Base-by-base conservation (phyloP, 1,139 yeast genomes). In the Pneumocystis canis region DNA sequence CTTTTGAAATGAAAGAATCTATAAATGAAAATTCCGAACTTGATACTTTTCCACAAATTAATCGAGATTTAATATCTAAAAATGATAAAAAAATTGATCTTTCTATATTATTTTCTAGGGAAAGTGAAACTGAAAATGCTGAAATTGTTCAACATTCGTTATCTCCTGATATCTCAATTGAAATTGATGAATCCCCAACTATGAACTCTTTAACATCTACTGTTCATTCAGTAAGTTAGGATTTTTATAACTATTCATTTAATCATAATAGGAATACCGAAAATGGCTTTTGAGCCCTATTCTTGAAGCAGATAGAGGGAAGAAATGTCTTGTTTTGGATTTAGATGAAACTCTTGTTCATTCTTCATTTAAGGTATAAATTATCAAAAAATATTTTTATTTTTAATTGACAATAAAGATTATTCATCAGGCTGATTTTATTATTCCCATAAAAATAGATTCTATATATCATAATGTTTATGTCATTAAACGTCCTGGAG, bases 401-500 rank as follows among this genome's bases (percentile, higher is more conserved):
- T 18, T 60, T 61, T 53, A 47, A 20, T 40, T 53, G 18, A 31
- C 11, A 54, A 25, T 14, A 18, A 32, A 63, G 74, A 89, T 85
- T 73, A 80, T 92, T 66, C 82, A 94, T 66, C 87, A 89, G 58
- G 96, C 97, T 0, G 98, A 92, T 75, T 92, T 92, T 75, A 95
- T 94, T 61, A 88, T 94, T 62, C 96, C 96, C 9, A 90, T 85
- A 60, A 89, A 84, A 73, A 92, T 92, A 67, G 97, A 92, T 71
- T 85, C 85, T 70, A 94, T 87, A 73, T 80, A 85, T 39, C 97
- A 94, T 74, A 94, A 89, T 71, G 98, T 92, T 60, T 92, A 89
- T 73, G 98, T 92, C 39, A 89, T 90, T 65, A 92, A 94, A 72
- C 82, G 99, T 70, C 99, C 99, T 0, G 98, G 98, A 0, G 98